phyloP scores from a whole-genome alignment of 2,329 filamentous ascomycete species.

The Nothopassalora personata region DNA sequence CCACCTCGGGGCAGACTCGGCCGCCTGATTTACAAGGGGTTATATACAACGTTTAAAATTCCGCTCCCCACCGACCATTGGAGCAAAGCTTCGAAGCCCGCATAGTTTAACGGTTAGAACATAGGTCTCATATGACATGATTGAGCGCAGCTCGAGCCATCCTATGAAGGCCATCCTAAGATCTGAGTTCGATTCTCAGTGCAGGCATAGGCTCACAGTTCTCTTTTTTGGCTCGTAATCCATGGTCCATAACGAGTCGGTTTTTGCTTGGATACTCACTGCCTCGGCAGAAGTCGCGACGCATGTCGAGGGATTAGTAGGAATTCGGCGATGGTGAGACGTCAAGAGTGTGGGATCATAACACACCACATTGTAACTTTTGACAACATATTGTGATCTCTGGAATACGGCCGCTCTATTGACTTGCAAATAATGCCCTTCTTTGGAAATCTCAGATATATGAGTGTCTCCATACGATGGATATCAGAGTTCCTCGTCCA shows the following conservation, averaged over 20 bases:
- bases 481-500: conserved; percentile 36
- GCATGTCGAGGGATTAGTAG: neutral
- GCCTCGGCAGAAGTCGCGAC: no score
- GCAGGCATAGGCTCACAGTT: neutral
- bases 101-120: conserved; percentile 2
- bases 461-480: conserved; percentile 35
- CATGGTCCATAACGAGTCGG: no score
- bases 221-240: neutral
- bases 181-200: conserved; percentile 2
- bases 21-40: neutral
- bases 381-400: neutral
- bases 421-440: no score
- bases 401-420: neutral
- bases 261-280: no score
- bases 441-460: conserved; percentile 8
- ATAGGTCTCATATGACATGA: conserved; percentile 1
- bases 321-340: neutral
- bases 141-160: neutral
- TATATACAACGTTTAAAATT: neutral
- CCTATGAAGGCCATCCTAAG: conserved; percentile 2
- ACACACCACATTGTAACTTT: no score
- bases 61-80: neutral
- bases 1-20: neutral
- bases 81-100: neutral
- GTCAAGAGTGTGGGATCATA: neutral